These are phyloP conservation scores for Elsinoe fawcettii DNA, from an alignment of 2,329 filamentous ascomycete species.

Conservation along the genomic window DNA sequence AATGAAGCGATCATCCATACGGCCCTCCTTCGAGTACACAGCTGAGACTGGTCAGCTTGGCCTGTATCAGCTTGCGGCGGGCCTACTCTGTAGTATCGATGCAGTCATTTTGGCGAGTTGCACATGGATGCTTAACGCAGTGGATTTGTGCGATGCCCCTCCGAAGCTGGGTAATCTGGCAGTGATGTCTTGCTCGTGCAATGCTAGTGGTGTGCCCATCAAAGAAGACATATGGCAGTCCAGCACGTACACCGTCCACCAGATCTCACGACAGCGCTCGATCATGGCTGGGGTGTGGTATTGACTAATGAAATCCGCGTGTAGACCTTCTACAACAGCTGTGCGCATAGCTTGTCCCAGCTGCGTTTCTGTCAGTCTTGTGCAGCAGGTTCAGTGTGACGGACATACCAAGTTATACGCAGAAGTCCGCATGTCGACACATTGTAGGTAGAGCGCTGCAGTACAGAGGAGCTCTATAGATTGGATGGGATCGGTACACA, in stretches of 20 bases:
- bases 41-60: no score
- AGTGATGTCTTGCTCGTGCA: slow-evolving; percentile 46
- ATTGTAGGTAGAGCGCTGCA: slow-evolving; percentile 47
- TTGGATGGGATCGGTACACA: slow-evolving; percentile 38
- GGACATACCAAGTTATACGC: slow-evolving; percentile 39
- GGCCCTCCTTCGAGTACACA: slow-evolving; percentile 21
- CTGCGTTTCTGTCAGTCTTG: slow-evolving; percentile 22
- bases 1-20: slow-evolving; percentile 20
- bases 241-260: slow-evolving; percentile 49
- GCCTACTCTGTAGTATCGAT: slow-evolving; percentile 39
- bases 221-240: slow-evolving; percentile 48
- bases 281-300: slow-evolving; percentile 36
- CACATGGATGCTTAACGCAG: slow-evolving; percentile 40
- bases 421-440: slow-evolving; percentile 40
- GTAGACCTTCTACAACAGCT: slow-evolving; percentile 44
- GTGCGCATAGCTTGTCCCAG: slow-evolving; percentile 47
- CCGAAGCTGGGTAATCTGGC: slow-evolving; percentile 40
- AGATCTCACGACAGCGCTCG: slow-evolving; percentile 43
- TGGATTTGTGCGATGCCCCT: slow-evolving; percentile 33
- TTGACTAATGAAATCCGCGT: slow-evolving; percentile 43
- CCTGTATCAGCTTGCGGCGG: neutral
- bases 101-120: slow-evolving; percentile 40
- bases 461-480: slow-evolving; percentile 46
- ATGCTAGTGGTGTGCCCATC: slow-evolving; percentile 45
- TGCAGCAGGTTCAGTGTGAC: slow-evolving; percentile 15